Evolutionary conservation across 2,329 filamentous ascomycete genomes (phyloP), one percentile per base, ranked within the genome.

Genomic region (Escovopsis sp.): DNA sequence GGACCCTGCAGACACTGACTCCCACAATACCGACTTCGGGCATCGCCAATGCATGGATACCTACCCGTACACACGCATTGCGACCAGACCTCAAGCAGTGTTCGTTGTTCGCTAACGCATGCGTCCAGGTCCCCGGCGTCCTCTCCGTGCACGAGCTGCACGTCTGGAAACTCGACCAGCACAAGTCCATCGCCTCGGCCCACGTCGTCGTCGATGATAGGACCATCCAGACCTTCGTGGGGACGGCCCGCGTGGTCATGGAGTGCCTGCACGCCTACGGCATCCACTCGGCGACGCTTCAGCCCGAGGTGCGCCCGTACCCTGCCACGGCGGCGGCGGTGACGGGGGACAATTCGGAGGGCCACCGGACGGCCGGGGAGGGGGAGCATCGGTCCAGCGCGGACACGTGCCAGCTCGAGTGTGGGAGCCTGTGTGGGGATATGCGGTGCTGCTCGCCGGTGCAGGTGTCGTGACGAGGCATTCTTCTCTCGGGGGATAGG

Each of bases 191-290:
- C 32, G 80, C 80, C 7, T 76, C 76, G 1, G 79, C 75, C 1
- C 79, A 84, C 48, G 58, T 86, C 2, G 64, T 78, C 0, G 67
- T 84, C 13, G 63, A 66, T 2, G 67, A 73, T 41, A 60, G 66
- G 35, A 65, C 66, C 8, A 53, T 81, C 17, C 51, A 60, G 26
- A 58, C 60, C 34, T 84, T 84, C 49, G 66, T 72, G 56, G 60
- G 63, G 34, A 68, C 69, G 40, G 72, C 76, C 2, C 69, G 66
- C 45, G 70, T 67, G 2, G 69, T 82, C 35, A 68, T 68, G 39
- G 69, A 83, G 50, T 84, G 78, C 49, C 64, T 86, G 27, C 77
- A 81, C 46, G 76, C 70, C 2, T 83, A 83, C 46, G 80, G 78
- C 5, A 74, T 86, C 40, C 76, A 85, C 51, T 79, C 75, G 11